Evolutionary conservation across 495 filamentous ascomycete species (phyloP).

Genomic region (Hyphodiscus hymeniophilus): DNA sequence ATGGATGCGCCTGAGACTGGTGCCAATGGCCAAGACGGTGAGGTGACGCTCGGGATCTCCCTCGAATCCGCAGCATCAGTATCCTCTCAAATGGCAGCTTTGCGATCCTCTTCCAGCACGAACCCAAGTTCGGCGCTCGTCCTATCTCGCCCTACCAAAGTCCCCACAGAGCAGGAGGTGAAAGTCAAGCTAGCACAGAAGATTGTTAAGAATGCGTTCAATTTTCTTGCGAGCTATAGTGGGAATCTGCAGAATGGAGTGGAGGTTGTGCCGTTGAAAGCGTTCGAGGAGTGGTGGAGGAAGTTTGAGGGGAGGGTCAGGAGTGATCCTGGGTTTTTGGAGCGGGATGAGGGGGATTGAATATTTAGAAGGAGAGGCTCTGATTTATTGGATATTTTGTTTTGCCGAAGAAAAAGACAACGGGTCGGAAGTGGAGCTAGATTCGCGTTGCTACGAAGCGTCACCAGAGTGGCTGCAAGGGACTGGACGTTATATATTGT

Average conservation of each 20-base stretch:
- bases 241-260: conserved; percentile 44
- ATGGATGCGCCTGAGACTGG: conserved; percentile 16
- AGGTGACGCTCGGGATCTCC: conserved; percentile 69
- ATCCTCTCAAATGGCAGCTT: conserved; percentile 52
- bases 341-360: conserved; percentile 49
- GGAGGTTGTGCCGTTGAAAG: conserved; percentile 82
- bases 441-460: too few relatives aligned
- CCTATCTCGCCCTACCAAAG: conserved; percentile 18
- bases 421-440: too few relatives aligned
- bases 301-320: conserved; percentile 91
- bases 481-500: too few relatives aligned
- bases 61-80: conserved; percentile 70
- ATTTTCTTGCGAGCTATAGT: conserved; percentile 87
- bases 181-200: conserved; percentile 79
- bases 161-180: conserved; percentile 29
- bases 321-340: conserved; percentile 81
- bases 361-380: conserved; percentile 6
- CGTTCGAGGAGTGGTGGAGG: conserved; percentile 93
- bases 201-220: conserved; percentile 96
- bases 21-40: conserved; percentile 21
- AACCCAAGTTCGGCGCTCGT: conserved; percentile 26
- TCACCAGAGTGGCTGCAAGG: too few relatives aligned
- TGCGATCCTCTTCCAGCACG: conserved; percentile 32
- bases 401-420: too few relatives aligned
- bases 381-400: conserved; percentile 20